Evolutionary conservation across 2,329 filamentous ascomycete genomes (phyloP).

Genomic region (Alternaria postmessia): DNA sequence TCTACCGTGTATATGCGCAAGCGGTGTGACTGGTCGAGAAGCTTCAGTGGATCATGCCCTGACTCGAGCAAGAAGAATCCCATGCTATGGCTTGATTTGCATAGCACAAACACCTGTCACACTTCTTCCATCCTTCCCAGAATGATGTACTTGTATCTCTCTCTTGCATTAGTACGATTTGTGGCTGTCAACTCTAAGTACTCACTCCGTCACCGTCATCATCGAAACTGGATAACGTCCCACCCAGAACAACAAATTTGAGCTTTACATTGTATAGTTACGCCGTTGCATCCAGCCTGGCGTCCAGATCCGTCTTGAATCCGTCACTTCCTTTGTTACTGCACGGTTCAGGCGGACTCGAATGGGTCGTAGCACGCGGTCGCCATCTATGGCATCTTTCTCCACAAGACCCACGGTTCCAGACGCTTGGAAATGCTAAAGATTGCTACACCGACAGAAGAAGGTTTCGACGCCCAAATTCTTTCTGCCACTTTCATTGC

Average conservation of each 20-base stretch:
- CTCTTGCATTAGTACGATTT: background rate
- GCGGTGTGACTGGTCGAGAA: slow-evolving; percentile 2
- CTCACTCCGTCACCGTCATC: background rate
- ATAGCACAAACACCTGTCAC: background rate
- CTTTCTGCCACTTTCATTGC: background rate
- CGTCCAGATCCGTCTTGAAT: background rate
- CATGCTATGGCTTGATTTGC: background rate
- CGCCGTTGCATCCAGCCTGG: background rate
- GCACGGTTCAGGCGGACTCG: background rate
- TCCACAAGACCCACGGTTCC: background rate
- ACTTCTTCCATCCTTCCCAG: background rate
- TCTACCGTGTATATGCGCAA: background rate
- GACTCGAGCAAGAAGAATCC: background rate
- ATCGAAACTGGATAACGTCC: background rate
- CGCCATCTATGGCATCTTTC: background rate
- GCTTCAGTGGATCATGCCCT: background rate
- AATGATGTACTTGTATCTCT: background rate
- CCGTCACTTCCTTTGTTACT: background rate
- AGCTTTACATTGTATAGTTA: background rate
- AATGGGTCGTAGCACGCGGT: background rate
- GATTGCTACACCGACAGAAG: background rate
- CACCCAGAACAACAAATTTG: background rate
- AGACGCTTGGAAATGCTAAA: background rate
- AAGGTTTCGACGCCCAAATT: background rate
- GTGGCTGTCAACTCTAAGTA: background rate